These are phyloP conservation scores for Gastroboletus turbinatus DNA, from an alignment of 1,284 basidiomycete genomes.

Conservation along the genomic window DNA sequence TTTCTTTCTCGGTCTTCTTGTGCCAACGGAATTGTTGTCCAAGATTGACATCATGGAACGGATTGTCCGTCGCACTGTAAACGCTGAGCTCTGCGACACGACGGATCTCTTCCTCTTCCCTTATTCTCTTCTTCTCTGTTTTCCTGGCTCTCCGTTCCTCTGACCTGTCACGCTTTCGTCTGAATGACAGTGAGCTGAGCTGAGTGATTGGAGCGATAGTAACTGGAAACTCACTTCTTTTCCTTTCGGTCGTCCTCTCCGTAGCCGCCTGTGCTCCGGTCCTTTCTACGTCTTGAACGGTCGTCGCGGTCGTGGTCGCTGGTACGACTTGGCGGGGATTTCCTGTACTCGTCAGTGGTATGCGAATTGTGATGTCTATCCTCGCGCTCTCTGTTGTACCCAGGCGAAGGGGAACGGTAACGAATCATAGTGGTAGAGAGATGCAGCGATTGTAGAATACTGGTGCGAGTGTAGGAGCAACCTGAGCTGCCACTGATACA, in stretches of 20 bases:
- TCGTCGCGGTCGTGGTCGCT: conserved; percentile 40
- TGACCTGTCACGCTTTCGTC: conserved; percentile 79
- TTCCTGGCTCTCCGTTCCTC: conserved; percentile 77
- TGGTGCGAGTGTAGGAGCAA: not conserved
- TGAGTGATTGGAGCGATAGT: not conserved
- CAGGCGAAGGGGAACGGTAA: conserved; percentile 45
- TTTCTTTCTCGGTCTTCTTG: conserved; percentile 97
- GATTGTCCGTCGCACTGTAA: conserved; percentile 94
- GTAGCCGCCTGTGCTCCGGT: conserved; percentile 43
- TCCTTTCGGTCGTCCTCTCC: conserved; percentile 46
- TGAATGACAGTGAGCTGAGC: conserved; percentile 32
- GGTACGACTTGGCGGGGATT: conserved; percentile 43
- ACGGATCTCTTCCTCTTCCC: conserved; percentile 84
- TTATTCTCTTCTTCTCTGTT: conserved; percentile 77
- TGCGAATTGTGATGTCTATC: conserved; percentile 30
- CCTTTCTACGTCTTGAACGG: conserved; percentile 43
- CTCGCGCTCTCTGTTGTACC: conserved; percentile 39
- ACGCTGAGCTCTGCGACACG: conserved; percentile 87
- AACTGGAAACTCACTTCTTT: conserved; percentile 55
- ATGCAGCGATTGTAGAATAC: not conserved
- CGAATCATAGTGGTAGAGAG: conserved; percentile 31
- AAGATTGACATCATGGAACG: conserved; percentile 96
- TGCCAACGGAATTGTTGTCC: conserved; percentile 97
- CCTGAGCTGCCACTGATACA: not conserved
- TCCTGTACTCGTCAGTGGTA: conserved; percentile 32